Conservation (phyloP, 805 yeast species). For the Pichia californica region DNA sequence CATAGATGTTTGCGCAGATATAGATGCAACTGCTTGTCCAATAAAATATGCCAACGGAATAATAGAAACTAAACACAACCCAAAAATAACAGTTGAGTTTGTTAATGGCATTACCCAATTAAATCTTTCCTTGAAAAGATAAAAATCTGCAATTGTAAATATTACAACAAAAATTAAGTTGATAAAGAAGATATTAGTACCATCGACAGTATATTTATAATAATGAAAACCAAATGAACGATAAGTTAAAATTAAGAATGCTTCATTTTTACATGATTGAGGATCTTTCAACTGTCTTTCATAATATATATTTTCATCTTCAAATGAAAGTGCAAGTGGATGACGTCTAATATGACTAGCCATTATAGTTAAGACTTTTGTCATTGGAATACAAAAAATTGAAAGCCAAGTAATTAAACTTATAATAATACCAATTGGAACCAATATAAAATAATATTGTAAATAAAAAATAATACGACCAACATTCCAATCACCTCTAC, state of each 20-base stretch:
- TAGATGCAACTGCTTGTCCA: slow-evolving; percentile 99
- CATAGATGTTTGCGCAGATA: slow-evolving; percentile 97
- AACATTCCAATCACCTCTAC: slow-evolving; percentile 85
- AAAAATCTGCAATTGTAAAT: slow-evolving; percentile 78
- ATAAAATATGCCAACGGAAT: slow-evolving; percentile 94
- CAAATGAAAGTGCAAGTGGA: slow-evolving; percentile 82
- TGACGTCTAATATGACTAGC: slow-evolving; percentile 79
- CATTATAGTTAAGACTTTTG: slow-evolving; percentile 64
- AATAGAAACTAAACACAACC: slow-evolving; percentile 73
- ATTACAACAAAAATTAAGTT: slow-evolving; percentile 74
- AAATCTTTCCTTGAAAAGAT: slow-evolving; percentile 43
- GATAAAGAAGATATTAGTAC: slow-evolving; percentile 88
- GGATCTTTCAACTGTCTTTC: slow-evolving; percentile 21
- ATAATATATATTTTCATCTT: slow-evolving; percentile 46
- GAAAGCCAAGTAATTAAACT: slow-evolving; percentile 67
- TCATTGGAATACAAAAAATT: slow-evolving; percentile 91
- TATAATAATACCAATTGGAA: slow-evolving; percentile 56
- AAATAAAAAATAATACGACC: slow-evolving; percentile 75
- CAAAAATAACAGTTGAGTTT: slow-evolving; percentile 60
- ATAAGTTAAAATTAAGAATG: slow-evolving; percentile 80
- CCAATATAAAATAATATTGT: slow-evolving; percentile 60
- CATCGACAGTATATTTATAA: slow-evolving; percentile 93
- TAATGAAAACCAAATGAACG: slow-evolving; percentile 89
- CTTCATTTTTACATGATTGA: slow-evolving; percentile 38
- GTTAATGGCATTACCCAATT: slow-evolving; percentile 41